Evolutionary conservation across 352 stramenopile genomes (phyloP).

Genomic region (Aphanomyces astaci): DNA sequence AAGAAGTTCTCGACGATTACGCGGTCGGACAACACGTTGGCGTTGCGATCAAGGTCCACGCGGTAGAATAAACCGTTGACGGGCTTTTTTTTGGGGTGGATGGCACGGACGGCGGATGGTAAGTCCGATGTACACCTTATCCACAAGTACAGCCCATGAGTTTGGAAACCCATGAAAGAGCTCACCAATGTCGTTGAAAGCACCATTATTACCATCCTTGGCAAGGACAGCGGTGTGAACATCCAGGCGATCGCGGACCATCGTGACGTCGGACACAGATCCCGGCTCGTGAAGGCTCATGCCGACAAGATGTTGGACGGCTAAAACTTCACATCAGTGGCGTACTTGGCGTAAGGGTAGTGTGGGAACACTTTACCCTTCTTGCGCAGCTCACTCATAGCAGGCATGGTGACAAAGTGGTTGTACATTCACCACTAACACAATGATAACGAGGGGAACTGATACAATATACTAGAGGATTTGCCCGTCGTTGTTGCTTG

Average conservation of each 20-base stretch:
- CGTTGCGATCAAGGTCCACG: conserved; percentile 20
- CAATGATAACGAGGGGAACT: too few species aligned
- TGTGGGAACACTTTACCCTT: too few species aligned
- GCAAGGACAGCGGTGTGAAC: conserved; percentile 15
- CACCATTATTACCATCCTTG: neutral
- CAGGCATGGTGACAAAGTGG: too few species aligned
- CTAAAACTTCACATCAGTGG: too few species aligned
- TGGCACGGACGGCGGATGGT: neutral
- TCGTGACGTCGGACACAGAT: conserved; percentile 23
- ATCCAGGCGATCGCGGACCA: conserved; percentile 18
- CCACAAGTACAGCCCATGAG: conserved; percentile 13
- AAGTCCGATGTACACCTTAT: conserved; percentile 19
- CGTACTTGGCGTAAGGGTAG: too few species aligned
- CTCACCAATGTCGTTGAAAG: neutral
- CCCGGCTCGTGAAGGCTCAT: conserved; percentile 16
- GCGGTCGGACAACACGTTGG: conserved; percentile 18
- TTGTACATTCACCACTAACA: too few species aligned
- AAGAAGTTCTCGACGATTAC: conserved; percentile 28
- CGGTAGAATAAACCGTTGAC: conserved; percentile 5
- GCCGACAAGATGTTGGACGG: conserved; percentile 14
- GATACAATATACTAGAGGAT: too few species aligned
- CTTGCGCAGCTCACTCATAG: too few species aligned
- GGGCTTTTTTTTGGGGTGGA: neutral
- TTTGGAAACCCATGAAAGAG: conserved; percentile 7
- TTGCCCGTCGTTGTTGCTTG: too few species aligned